phyloP scores from a whole-genome alignment of 2,329 filamentous ascomycete genomes.

The Teratosphaeria gauchensis region DNA sequence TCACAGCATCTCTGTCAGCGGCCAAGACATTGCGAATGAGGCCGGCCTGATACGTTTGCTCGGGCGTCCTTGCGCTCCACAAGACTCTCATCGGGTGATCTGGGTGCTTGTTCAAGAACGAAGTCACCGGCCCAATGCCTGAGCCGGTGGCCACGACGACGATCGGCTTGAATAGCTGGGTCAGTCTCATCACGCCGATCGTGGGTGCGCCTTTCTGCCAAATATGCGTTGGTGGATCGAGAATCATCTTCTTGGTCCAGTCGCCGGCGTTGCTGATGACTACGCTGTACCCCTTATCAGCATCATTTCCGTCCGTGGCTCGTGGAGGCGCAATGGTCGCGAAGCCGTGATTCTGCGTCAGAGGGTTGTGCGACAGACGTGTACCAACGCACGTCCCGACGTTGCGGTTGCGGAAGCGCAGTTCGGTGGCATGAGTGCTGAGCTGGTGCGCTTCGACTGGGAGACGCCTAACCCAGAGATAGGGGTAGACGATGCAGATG shows the following conservation, averaged over 20 bases:
- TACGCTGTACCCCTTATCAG: conserved; percentile 49
- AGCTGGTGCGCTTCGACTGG: conserved; percentile 56
- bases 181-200: conserved; percentile 58
- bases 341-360: conserved; percentile 64
- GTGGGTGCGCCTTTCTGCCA: conserved; percentile 61
- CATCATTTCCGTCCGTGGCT: conserved; percentile 10
- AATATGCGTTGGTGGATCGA: conserved; percentile 49
- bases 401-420: conserved; percentile 57
- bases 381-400: conserved; percentile 34
- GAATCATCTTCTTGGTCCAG: conserved; percentile 59
- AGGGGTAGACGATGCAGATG: conserved; percentile 58
- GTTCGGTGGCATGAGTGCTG: conserved; percentile 60
- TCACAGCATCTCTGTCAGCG: conserved; percentile 53
- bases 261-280: conserved; percentile 66
- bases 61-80: conserved; percentile 57
- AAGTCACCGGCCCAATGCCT: conserved; percentile 61
- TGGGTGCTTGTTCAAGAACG: conserved; percentile 45
- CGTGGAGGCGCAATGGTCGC: conserved; percentile 57
- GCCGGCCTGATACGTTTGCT: conserved; percentile 50
- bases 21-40: conserved; percentile 47
- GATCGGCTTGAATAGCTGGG: conserved; percentile 54
- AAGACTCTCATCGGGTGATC: conserved; percentile 49
- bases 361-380: conserved; percentile 14
- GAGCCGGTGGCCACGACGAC: conserved; percentile 64
- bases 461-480: conserved; percentile 61